Base-by-base conservation (phyloP, 1,139 yeast genomes). In the Suhomyces bokatorum region DNA sequence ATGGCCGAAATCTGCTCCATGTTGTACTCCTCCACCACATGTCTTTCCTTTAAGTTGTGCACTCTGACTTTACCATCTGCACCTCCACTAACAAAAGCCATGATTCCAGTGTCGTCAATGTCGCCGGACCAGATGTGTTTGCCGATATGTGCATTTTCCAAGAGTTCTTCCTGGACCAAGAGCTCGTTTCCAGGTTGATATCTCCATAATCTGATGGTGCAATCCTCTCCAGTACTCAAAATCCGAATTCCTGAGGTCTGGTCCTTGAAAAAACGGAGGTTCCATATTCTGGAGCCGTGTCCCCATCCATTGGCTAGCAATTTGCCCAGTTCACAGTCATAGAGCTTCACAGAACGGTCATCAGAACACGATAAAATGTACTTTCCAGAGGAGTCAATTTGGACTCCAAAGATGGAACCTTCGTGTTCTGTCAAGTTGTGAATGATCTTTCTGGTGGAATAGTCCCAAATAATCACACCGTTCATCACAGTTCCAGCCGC, bases 401-500 rank as follows among this genome's bases (percentile, higher is more conserved):
- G 75, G 4, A 89, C 90, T 13, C 87, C 89, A 64, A 93, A 93
- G 32, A 93, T 89, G 0, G 97, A 87, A 1, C 98, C 98, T 60
- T 86, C 91, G 61, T 93, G 99, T 1, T 82, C 85, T 0, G 77
- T 76, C 45, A 91, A 70, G 33, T 75, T 77, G 53, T 83, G 81
- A 1, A 81, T 32, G 9, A 85, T 69, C 34, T 70, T 51, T 10
- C 75, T 67, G 2, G 73, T 60, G 27, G 57, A 43, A 42, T 80
- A 61, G 43, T 82, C 80, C 98, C 98, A 93, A 1, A 90, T 68
- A 5, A 87, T 70, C 1, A 88, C 84, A 3, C 97, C 97, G 42
- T 85, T 83, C 83, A 91, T 83, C 1, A 93, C 97, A 0, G 99
- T 93, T 20, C 98, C 98, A 0, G 97, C 91, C 22, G 89, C 89